A percentile compares a stretch with the other conserved stretches of the same genome.
Conservation (phyloP, 2,329 filamentous ascomycete species). For the Fusarium siculi region DNA sequence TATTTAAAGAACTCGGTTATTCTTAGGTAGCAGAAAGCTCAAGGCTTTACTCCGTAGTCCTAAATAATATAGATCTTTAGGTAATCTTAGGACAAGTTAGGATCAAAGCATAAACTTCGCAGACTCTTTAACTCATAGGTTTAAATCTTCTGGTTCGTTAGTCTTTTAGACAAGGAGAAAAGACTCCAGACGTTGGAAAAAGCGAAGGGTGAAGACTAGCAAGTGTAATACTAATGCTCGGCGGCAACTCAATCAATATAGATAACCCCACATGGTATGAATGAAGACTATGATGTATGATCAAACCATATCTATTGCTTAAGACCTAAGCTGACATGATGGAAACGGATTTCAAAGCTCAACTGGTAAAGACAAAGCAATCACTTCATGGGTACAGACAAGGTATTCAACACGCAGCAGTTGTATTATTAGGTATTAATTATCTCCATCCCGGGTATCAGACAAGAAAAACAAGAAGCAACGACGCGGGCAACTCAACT, state of each 20-base stretch:
- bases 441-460: slow-evolving; percentile 56
- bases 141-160: neutral
- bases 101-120: neutral
- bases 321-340: neutral
- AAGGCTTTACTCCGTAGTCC: neutral
- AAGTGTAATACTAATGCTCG: neutral
- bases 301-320: neutral
- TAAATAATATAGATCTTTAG: neutral
- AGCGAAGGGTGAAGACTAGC: neutral
- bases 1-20: neutral
- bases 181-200: neutral
- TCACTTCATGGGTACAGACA: neutral
- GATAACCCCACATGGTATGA: neutral
- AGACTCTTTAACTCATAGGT: neutral
- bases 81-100: neutral
- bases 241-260: neutral
- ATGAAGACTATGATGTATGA: neutral
- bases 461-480: slow-evolving; percentile 49
- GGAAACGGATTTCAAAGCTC: neutral
- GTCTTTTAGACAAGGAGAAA: neutral
- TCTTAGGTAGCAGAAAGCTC: neutral
- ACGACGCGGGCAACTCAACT: slow-evolving; percentile 36
- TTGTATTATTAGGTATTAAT: slow-evolving; percentile 59
- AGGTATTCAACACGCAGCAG: slow-evolving; percentile 49
- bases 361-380: too few relatives aligned